These are phyloP conservation scores for Nothopassalora personata DNA, from an alignment of 2,329 filamentous ascomycete species.

Conservation along the genomic window DNA sequence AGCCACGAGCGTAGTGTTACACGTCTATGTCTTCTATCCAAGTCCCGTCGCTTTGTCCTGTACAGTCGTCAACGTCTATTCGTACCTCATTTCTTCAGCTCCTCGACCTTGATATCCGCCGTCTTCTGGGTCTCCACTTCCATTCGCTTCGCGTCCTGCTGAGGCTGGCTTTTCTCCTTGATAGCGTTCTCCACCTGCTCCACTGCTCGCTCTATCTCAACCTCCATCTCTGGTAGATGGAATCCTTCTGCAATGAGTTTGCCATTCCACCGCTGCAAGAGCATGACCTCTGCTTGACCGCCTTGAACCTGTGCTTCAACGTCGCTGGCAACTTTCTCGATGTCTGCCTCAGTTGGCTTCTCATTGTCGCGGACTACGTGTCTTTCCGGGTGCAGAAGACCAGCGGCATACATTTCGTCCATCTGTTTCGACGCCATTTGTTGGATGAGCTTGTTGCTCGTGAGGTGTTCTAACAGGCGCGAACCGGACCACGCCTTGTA, in stretches of 20 bases:
- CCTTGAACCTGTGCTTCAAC: slow-evolving; percentile 38
- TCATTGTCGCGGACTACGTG: slow-evolving; percentile 36
- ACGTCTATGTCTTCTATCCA: background rate
- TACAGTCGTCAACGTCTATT: slow-evolving; percentile 3
- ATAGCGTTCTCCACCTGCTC: slow-evolving; percentile 46
- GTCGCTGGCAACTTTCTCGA: slow-evolving; percentile 35
- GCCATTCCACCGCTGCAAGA: slow-evolving; percentile 47
- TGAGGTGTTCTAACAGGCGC: slow-evolving; percentile 75
- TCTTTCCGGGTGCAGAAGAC: slow-evolving; percentile 42
- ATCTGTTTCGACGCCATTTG: slow-evolving; percentile 62
- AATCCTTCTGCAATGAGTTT: slow-evolving; percentile 48
- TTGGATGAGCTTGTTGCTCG: slow-evolving; percentile 65
- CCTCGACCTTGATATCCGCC: background rate
- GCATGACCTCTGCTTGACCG: slow-evolving; percentile 43
- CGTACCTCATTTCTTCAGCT: slow-evolving; percentile 1
- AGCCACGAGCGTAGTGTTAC: background rate
- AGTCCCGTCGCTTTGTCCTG: background rate
- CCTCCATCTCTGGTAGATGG: slow-evolving; percentile 46
- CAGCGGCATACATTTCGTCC: slow-evolving; percentile 65
- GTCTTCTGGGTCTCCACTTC: slow-evolving; percentile 2
- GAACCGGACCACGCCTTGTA: slow-evolving; percentile 82
- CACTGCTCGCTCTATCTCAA: slow-evolving; percentile 50
- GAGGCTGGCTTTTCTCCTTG: slow-evolving; percentile 23
- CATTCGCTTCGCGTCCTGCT: slow-evolving; percentile 12
- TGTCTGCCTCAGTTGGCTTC: slow-evolving; percentile 34